Evolutionary conservation across 2,329 filamentous ascomycete species (phyloP).

Genomic region (Aspergillus sojae): DNA sequence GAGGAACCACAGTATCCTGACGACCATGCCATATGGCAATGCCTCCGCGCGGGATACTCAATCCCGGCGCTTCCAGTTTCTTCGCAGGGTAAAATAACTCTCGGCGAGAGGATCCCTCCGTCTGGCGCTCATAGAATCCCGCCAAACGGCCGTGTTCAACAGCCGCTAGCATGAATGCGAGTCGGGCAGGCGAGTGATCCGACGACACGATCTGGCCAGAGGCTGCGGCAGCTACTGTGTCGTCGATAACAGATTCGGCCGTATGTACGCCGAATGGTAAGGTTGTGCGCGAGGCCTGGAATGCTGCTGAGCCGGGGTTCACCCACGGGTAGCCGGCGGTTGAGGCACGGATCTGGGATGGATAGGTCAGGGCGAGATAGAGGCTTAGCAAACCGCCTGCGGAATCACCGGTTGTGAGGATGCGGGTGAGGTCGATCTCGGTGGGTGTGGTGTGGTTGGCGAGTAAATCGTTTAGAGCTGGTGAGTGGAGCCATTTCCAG

Average conservation of each 20-base stretch:
- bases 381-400: constrained; percentile 36
- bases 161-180: constrained; percentile 23
- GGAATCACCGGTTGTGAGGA: constrained; percentile 32
- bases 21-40: constrained; percentile 39
- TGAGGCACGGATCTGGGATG: constrained; percentile 32
- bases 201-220: constrained; percentile 21
- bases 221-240: constrained; percentile 11
- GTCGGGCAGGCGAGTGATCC: constrained; percentile 4
- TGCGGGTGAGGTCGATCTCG: constrained; percentile 27
- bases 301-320: constrained; percentile 26
- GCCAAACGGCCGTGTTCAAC: constrained; percentile 21
- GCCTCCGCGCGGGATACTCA: constrained; percentile 32
- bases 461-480: constrained; percentile 16
- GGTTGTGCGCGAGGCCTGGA: constrained; percentile 13
- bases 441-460: constrained; percentile 14
- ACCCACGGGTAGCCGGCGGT: constrained; percentile 38
- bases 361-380: constrained; percentile 29
- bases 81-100: constrained; percentile 31
- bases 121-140: constrained; percentile 23
- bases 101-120: constrained; percentile 12
- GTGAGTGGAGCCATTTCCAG: constrained; percentile 49
- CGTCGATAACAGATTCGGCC: constrained; percentile 16
- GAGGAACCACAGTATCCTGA: constrained; percentile 35
- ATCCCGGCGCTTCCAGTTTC: constrained; percentile 28
- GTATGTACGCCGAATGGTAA: constrained; percentile 20